Evolutionary conservation across 495 filamentous ascomycete genomes (phyloP).

Genomic region (Aspergillus cavernicola): DNA sequence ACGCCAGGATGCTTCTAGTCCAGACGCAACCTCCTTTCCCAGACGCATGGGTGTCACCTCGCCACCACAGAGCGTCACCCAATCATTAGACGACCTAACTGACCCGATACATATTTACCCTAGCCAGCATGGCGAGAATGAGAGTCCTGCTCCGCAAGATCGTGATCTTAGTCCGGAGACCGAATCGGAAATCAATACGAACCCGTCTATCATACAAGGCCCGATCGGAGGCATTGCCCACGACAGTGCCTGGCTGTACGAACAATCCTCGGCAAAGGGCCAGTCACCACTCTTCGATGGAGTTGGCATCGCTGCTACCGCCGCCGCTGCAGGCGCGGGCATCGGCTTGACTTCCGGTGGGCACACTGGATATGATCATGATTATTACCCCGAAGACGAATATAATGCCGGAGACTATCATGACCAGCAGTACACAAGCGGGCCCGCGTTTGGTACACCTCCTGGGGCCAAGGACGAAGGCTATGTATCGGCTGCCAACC

Average conservation of each 20-base stretch:
- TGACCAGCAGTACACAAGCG: conserved; percentile 28
- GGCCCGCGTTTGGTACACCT: conserved; percentile 39
- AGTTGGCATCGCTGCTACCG: conserved; percentile 42
- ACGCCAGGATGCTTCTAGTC: conserved; percentile 36
- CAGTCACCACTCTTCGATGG: conserved; percentile 40
- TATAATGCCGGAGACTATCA: conserved; percentile 37
- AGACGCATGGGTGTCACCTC: conserved; percentile 53
- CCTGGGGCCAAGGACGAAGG: conserved; percentile 71
- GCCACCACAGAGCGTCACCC: conserved; percentile 72
- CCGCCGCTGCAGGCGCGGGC: conserved; percentile 37
- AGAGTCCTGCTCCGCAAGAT: conserved; percentile 54
- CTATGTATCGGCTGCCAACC: conserved; percentile 82
- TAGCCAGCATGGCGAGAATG: conserved; percentile 55
- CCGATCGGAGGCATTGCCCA: conserved; percentile 47
- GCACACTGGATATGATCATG: conserved; percentile 29
- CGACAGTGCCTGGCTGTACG: conserved; percentile 50
- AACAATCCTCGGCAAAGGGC: conserved; percentile 46
- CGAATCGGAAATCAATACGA: conserved; percentile 69
- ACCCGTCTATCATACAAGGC: conserved; percentile 72
- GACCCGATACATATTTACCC: conserved; percentile 54
- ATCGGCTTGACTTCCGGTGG: conserved; percentile 28
- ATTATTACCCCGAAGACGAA: conserved; percentile 39
- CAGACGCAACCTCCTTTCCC: conserved; percentile 44
- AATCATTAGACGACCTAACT: conserved; percentile 53
- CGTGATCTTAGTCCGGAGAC: conserved; percentile 45